Percentiles rank a stretch among this genome's conserved stretches.
Conservation (phyloP, 345 rosid species). For the Boechera stricta region DNA sequence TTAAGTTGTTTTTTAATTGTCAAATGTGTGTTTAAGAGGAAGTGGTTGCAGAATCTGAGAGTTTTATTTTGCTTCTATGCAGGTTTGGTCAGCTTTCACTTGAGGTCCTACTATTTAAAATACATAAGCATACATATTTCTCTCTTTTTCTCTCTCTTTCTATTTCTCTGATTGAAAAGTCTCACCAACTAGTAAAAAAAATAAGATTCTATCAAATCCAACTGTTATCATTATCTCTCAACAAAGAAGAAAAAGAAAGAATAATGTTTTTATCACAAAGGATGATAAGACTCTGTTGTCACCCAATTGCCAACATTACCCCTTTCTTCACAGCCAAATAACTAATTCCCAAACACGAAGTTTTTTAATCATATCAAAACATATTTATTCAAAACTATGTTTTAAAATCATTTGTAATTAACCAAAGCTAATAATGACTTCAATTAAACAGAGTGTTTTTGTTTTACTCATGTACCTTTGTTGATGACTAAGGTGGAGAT, state of each 20-base stretch:
- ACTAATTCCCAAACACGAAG: slow-evolving; percentile 26
- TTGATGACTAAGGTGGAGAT: slow-evolving; percentile 37
- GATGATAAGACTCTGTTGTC: slow-evolving; percentile 46
- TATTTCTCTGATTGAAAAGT: slow-evolving; percentile 37
- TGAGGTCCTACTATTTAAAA: slow-evolving; percentile 46
- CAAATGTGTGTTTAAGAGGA: slow-evolving; percentile 52
- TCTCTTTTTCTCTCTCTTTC: slow-evolving; percentile 26
- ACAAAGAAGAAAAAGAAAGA: slow-evolving; percentile 34
- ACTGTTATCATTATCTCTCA: slow-evolving; percentile 40
- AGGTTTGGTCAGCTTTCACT: slow-evolving; percentile 49
- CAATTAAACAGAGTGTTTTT: slow-evolving; percentile 1
- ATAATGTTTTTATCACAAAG: slow-evolving; percentile 32
- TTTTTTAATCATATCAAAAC: background rate
- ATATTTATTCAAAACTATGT: background rate
- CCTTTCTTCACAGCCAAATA: slow-evolving; percentile 43
- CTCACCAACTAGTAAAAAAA: slow-evolving; percentile 37
- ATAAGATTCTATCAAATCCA: slow-evolving; percentile 47
- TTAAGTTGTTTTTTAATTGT: background rate
- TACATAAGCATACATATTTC: slow-evolving; percentile 22
- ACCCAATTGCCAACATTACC: slow-evolving; percentile 50
- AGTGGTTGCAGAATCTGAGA: slow-evolving; percentile 43
- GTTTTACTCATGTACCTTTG: slow-evolving; percentile 29
- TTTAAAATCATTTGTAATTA: background rate
- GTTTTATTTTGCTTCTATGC: slow-evolving; percentile 30
- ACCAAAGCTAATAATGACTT: slow-evolving; percentile 23